Evolutionary conservation across 1,139 yeast genomes (phyloP).

Genomic region (Pichia cactophila): DNA sequence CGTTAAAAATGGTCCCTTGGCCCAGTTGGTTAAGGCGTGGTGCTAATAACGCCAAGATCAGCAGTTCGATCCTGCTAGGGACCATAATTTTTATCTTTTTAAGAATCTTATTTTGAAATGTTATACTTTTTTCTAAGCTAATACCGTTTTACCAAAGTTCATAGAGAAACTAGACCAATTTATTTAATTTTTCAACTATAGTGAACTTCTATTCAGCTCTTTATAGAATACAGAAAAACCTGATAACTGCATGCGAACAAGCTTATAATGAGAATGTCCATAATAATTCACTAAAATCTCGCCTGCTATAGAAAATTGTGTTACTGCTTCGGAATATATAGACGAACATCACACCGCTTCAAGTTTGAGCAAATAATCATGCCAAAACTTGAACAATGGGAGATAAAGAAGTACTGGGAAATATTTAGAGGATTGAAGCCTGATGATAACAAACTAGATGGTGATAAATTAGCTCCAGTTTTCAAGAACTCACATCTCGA

Average conservation of each 20-base stretch:
- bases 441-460: slow-evolving; percentile 64
- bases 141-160: no score
- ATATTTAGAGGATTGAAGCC: slow-evolving; percentile 88
- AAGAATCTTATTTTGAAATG: background rate
- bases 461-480: slow-evolving; percentile 80
- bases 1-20: slow-evolving; percentile 54
- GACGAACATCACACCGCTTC: background rate
- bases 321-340: background rate
- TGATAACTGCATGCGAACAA: no score
- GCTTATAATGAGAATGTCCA: no score
- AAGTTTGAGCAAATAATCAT: slow-evolving; percentile 7
- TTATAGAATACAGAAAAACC: no score
- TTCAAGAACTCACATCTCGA: slow-evolving; percentile 81
- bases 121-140: no score
- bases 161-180: no score
- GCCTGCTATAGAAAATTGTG: background rate
- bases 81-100: slow-evolving; percentile 36
- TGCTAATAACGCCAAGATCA: slow-evolving; percentile 61
- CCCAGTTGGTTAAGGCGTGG: slow-evolving; percentile 91
- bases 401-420: slow-evolving; percentile 94
- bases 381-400: slow-evolving; percentile 84
- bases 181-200: no score
- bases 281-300: background rate
- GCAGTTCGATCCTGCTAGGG: slow-evolving; percentile 66
- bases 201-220: no score